phyloP scores from a whole-genome alignment of 768 basidiomycete genomes.

The Pisolithus sp. region DNA sequence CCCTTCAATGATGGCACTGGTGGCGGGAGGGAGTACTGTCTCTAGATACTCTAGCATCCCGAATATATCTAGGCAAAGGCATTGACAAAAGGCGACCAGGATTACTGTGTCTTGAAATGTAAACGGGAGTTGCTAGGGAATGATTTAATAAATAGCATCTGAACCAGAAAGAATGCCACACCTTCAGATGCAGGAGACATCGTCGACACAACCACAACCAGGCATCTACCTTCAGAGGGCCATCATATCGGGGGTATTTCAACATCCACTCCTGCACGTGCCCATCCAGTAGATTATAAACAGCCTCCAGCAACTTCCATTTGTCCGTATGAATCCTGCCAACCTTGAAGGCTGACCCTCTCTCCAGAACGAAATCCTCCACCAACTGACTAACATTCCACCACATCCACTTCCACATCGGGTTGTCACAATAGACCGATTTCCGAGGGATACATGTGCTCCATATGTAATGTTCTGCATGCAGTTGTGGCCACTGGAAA shows the following conservation, averaged over 20 bases:
- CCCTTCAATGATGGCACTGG: neutral
- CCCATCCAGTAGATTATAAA: no score
- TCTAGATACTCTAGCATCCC: neutral
- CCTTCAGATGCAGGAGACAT: neutral
- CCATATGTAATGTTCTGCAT: no score
- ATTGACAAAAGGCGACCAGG: neutral
- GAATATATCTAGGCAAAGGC: neutral
- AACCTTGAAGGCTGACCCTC: no score
- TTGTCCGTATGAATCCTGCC: no score
- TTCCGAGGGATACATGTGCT: no score
- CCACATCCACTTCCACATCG: no score
- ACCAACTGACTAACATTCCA: no score
- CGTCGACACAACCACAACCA: neutral
- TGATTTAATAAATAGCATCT: neutral
- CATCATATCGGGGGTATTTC: neutral
- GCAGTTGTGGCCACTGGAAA: no score
- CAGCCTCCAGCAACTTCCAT: no score
- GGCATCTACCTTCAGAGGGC: neutral
- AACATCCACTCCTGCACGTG: neutral
- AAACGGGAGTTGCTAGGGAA: neutral
- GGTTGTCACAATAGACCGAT: no score
- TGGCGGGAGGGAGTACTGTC: neutral
- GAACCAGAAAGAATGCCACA: neutral
- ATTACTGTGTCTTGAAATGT: neutral
- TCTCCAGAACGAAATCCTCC: no score